phyloP scores from a whole-genome alignment of 2,329 filamentous ascomycete species.

The Diaporthe helianthi region DNA sequence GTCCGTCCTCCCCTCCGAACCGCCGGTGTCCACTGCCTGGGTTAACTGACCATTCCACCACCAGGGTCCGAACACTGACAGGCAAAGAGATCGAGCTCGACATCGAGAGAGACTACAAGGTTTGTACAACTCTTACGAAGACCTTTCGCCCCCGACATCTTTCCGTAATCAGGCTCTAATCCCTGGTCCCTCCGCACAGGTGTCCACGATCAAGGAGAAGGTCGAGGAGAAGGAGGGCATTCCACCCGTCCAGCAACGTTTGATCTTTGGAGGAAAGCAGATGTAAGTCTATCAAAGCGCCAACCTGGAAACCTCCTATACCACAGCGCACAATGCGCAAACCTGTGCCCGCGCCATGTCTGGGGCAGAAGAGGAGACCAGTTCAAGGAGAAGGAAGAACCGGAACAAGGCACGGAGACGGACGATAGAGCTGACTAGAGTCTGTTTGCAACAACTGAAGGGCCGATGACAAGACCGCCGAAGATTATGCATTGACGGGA shows the following conservation, averaged over 20 bases:
- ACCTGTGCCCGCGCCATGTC: not conserved
- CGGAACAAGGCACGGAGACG: no score
- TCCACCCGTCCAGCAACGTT: conserved; percentile 91
- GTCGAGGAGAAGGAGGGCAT: conserved; percentile 99
- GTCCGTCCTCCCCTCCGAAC: conserved; percentile 44
- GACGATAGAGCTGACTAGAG: conserved; percentile 2
- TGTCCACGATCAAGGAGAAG: conserved; percentile 96
- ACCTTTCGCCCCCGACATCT: not conserved
- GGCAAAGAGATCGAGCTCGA: conserved; percentile 99
- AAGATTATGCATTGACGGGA: conserved; percentile 88
- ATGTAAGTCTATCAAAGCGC: conserved; percentile 69
- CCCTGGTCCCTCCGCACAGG: conserved; percentile 57
- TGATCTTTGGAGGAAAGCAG: conserved; percentile 97
- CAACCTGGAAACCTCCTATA: no score
- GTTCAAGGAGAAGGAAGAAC: not conserved
- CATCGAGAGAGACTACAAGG: conserved; percentile 93
- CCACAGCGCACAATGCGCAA: not conserved
- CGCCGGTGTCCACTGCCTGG: not conserved
- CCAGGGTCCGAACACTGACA: conserved; percentile 93
- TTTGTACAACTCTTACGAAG: conserved; percentile 46
- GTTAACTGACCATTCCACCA: conserved; percentile 10
- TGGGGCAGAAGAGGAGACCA: not conserved
- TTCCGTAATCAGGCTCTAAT: not conserved
- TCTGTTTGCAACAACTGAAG: conserved; percentile 53
- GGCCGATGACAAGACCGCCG: conserved; percentile 92